Evolutionary conservation across 768 basidiomycete genomes (phyloP), one percentile per base, ranked within the genome.

Genomic region (Rhodosporidiobolus sp.): DNA sequence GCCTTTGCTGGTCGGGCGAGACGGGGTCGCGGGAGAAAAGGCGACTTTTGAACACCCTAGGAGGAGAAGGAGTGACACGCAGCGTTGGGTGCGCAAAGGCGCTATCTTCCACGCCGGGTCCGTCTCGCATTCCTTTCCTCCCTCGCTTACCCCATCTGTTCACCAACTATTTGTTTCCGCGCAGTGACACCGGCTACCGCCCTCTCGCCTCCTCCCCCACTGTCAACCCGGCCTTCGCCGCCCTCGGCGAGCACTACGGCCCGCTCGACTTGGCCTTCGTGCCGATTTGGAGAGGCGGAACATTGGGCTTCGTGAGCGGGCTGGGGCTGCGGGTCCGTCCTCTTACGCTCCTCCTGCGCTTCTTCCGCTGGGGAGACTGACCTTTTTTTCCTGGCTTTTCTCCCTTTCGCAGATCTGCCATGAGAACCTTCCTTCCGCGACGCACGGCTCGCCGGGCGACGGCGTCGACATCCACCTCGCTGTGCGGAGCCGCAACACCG

Each of bases 211-310:
- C 16, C 32, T 69, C 68, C 77, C 2, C 69, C 28, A 32, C 79
- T 78, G 4, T 83, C 45, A 74, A 82, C 61, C 83, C 83, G 3
- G 80, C 76, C n/a, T 84, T 84, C n/a, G 3, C 28, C 20, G 82
- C 83, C 60, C 83, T 84, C 65, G 83, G 83, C 11, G 66, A 77
- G 9, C 75, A 77, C 56, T 81, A 80, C 46, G 82, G 82, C 0
- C 83, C 83, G 0, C 80, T 84, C 48, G 81, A 83, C 76, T 72
- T 83, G 26, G 80, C 83, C 1, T 81, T 84, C 77, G 73, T 84
- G 1, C 83, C 83, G 17, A 83, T 84, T 34, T 84, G 83, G 83
- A 81, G 83, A 22, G 83, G 83, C 28, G 83, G 82, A 22, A 78
- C 83, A 11, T 78, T 84, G 16, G 80, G 81, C 11, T 80, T 82